phyloP scores from a whole-genome alignment of 2,329 filamentous ascomycete species.

The Geoglossum cookeanum region DNA sequence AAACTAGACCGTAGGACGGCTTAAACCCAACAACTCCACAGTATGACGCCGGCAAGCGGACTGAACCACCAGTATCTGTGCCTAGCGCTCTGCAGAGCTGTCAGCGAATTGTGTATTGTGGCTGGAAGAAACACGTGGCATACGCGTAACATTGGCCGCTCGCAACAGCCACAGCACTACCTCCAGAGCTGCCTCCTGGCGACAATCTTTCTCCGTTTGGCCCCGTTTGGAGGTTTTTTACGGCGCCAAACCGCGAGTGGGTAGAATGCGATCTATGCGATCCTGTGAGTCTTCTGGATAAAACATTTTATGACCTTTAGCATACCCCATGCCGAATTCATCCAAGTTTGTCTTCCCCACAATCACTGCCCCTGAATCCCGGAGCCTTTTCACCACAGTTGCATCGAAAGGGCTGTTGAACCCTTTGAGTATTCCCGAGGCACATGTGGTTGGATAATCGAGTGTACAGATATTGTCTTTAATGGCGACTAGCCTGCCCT shows the following conservation, averaged over 20 bases:
- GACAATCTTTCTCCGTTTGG: constrained; percentile 31
- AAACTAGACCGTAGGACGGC: constrained; percentile 76
- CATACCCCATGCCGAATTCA: constrained; percentile 75
- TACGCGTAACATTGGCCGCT: constrained; percentile 39
- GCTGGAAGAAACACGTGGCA: constrained; percentile 13
- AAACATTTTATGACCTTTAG: neutral
- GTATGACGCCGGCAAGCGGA: constrained; percentile 74
- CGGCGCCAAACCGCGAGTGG: constrained; percentile 46
- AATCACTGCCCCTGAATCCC: constrained; percentile 39
- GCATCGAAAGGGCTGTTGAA: constrained; percentile 66
- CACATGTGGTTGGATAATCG: constrained; percentile 51
- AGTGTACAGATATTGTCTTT: constrained; percentile 33
- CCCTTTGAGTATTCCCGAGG: constrained; percentile 47
- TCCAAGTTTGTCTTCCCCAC: constrained; percentile 83
- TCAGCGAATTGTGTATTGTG: neutral
- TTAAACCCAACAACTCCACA: constrained; percentile 73
- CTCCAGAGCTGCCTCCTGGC: constrained; percentile 79
- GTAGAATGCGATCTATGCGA: constrained; percentile 42
- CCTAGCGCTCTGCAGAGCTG: constrained; percentile 44
- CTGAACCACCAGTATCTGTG: constrained; percentile 83
- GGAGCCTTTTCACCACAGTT: constrained; percentile 54
- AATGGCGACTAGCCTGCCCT: constrained; percentile 23
- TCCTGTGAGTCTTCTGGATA: neutral
- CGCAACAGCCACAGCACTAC: constrained; percentile 71
- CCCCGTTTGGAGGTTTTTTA: constrained; percentile 31